These are phyloP conservation scores for Hypoxylon sp. DNA, from an alignment of 2,329 filamentous ascomycete species.

Conservation along the genomic window DNA sequence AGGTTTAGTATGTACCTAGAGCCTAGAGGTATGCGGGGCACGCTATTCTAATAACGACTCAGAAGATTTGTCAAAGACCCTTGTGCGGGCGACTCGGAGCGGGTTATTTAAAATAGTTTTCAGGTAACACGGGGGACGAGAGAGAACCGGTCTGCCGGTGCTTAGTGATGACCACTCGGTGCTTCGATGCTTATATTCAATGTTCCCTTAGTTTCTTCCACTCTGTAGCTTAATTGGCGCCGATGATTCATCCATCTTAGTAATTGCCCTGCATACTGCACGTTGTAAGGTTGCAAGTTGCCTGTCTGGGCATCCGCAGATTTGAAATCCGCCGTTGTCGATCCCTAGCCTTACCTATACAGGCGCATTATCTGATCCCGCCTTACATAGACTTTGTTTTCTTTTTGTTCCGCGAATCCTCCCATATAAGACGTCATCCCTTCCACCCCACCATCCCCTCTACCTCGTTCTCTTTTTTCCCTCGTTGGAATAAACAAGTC, in stretches of 20 bases:
- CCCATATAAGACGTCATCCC: constrained; percentile 44
- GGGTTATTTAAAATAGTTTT: constrained; percentile 14
- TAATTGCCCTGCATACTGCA: constrained; percentile 24
- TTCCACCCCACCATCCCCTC: constrained; percentile 33
- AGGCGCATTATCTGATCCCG: constrained; percentile 23
- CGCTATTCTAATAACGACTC: background rate
- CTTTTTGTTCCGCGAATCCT: constrained; percentile 34
- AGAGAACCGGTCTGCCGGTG: constrained; percentile 26
- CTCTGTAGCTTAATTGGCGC: constrained; percentile 10
- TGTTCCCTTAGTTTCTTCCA: constrained; percentile 7
- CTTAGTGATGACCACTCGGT: constrained; percentile 36
- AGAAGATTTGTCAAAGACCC: constrained; percentile 32
- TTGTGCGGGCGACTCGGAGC: constrained; percentile 14
- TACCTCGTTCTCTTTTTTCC: constrained; percentile 19
- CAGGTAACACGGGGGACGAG: constrained; percentile 3
- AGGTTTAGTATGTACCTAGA: background rate
- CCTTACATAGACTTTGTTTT: constrained; percentile 1
- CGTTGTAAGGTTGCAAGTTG: constrained; percentile 16
- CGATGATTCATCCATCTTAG: constrained; percentile 30
- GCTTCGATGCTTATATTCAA: constrained; percentile 19
- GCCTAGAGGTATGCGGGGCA: background rate
- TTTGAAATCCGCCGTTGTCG: constrained; percentile 28
- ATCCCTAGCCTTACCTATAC: constrained; percentile 12
- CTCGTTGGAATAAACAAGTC: constrained; percentile 30
- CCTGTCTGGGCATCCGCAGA: constrained; percentile 17